These are phyloP conservation scores for Pinus tabuliformis DNA, from an alignment of 75 land plant genomes.

Conservation along the genomic window DNA sequence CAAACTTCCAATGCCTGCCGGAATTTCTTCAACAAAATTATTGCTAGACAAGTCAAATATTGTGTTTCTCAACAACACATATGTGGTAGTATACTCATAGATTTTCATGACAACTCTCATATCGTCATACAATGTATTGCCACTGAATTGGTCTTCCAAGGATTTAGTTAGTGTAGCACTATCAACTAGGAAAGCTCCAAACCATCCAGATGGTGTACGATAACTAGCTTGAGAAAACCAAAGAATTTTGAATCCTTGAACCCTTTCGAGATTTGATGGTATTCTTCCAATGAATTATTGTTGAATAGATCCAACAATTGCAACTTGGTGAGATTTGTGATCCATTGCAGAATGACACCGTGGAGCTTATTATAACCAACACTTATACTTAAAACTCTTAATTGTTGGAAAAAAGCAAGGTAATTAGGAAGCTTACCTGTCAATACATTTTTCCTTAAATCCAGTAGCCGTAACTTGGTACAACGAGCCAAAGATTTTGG, in stretches of 20 bases:
- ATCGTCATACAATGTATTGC: conserved; percentile 18
- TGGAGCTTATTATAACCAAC: conserved; percentile 7
- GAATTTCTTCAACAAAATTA: conserved; percentile 26
- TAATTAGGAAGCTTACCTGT: conserved; percentile 9
- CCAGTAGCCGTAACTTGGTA: not conserved
- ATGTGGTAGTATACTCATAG: conserved; percentile 13
- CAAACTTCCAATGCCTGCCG: conserved; percentile 11
- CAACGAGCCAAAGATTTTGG: not conserved
- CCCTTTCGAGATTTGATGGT: conserved; percentile 13
- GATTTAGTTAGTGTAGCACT: no score
- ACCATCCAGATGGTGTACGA: conserved; percentile 9
- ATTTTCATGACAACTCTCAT: conserved; percentile 12
- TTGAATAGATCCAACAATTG: no score
- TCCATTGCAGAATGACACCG: conserved; percentile 5
- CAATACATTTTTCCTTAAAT: conserved; percentile 15
- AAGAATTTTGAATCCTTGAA: conserved; percentile 12
- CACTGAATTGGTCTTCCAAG: not conserved
- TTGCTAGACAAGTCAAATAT: conserved; percentile 18
- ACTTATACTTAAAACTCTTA: conserved; percentile 3
- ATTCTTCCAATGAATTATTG: conserved; percentile 9
- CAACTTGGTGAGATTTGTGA: not conserved
- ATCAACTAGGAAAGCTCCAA: no score
- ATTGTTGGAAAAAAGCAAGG: not conserved
- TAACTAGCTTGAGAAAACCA: conserved; percentile 13
- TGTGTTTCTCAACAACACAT: not conserved